A percentile compares a stretch with the other conserved stretches of the same genome.
Conservation (phyloP, 371 early-diverging fungal genomes). For the Zychaea mexicana region DNA sequence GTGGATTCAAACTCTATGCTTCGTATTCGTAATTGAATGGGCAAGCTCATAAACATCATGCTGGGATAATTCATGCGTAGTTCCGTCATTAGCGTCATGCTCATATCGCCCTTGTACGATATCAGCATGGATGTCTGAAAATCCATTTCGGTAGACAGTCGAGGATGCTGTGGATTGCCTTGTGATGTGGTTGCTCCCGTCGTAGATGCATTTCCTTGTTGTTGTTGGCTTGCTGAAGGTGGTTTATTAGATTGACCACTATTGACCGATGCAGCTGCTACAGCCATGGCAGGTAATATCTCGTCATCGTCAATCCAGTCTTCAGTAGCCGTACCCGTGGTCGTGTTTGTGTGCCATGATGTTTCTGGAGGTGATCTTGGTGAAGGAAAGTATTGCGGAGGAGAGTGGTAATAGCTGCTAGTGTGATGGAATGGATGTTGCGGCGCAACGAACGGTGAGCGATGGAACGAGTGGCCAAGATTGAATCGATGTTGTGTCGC, state of each 20-base stretch:
- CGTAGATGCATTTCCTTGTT: slow-evolving; percentile 3
- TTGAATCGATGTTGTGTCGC: slow-evolving; percentile 39
- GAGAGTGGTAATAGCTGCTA: slow-evolving; percentile 20
- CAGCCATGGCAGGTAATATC: background rate
- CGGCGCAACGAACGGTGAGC: slow-evolving; percentile 53
- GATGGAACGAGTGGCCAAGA: slow-evolving; percentile 49
- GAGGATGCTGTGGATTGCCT: background rate
- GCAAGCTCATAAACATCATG: slow-evolving; percentile 87
- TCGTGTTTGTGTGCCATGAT: slow-evolving; percentile 10
- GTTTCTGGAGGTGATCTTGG: slow-evolving; percentile 18
- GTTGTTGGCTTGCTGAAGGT: no score
- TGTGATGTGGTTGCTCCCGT: background rate
- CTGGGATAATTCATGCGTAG: slow-evolving; percentile 92
- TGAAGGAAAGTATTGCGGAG: slow-evolving; percentile 16
- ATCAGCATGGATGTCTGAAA: slow-evolving; percentile 77
- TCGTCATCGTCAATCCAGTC: slow-evolving; percentile 57
- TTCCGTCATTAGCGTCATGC: slow-evolving; percentile 83
- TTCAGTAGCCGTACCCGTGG: slow-evolving; percentile 16
- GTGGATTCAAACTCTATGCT: slow-evolving; percentile 86
- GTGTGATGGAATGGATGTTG: slow-evolving; percentile 52
- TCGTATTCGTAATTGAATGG: slow-evolving; percentile 81
- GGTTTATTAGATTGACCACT: slow-evolving; percentile 7
- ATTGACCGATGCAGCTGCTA: slow-evolving; percentile 5
- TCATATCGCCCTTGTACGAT: slow-evolving; percentile 84
- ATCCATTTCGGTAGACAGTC: slow-evolving; percentile 54